These are phyloP conservation scores for Pichia cephalocereana DNA, from an alignment of 805 yeast species.

Conservation along the genomic window DNA sequence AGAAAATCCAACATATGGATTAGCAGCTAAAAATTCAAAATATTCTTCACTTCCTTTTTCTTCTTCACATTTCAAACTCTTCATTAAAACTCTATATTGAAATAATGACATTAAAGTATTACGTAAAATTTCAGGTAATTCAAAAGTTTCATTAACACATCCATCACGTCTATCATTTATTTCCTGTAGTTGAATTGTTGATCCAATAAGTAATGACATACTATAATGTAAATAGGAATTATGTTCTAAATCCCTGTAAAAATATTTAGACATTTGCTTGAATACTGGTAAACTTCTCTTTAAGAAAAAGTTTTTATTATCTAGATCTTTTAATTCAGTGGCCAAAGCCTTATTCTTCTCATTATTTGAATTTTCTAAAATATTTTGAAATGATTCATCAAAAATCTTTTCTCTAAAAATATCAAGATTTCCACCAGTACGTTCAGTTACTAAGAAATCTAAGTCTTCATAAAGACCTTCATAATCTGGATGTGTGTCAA, in stretches of 20 bases:
- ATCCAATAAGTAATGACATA: constrained; percentile 28
- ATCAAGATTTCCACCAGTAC: constrained; percentile 23
- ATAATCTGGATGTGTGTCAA: constrained; percentile 1
- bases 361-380: constrained; percentile 15
- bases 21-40: constrained; percentile 22
- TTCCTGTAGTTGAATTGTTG: constrained; percentile 50
- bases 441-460: constrained; percentile 2
- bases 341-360: constrained; percentile 12
- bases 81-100: constrained; percentile 29
- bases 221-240: constrained; percentile 13
- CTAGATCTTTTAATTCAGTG: constrained; percentile 14
- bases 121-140: constrained; percentile 14
- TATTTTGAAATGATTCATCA: constrained; percentile 19
- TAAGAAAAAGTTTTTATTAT: background rate
- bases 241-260: background rate
- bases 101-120: constrained; percentile 33
- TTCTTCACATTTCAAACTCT: constrained; percentile 3
- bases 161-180: constrained; percentile 48
- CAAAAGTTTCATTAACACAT: background rate
- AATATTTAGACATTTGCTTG: background rate
- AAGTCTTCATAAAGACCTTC: background rate
- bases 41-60: constrained; percentile 5
- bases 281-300: background rate
- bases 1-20: constrained; percentile 27
- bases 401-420: constrained; percentile 21